Conservation (phyloP, 2,329 filamentous ascomycete species). For the Plenodomus lindquistii region DNA sequence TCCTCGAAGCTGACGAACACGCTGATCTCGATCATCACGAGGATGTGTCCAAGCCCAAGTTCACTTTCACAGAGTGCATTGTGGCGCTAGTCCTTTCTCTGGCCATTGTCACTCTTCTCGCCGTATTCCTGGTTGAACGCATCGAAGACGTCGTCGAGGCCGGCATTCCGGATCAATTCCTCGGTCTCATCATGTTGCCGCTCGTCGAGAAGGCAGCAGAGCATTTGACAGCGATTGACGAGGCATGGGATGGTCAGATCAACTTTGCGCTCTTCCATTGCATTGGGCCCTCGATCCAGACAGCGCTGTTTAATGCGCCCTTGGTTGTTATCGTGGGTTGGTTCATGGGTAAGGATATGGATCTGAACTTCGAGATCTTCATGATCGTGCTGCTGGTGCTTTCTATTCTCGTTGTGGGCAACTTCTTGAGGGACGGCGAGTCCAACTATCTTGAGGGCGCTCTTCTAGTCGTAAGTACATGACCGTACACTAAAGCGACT, state of each 20-base stretch:
- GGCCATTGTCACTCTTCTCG: conserved; percentile 71
- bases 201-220: conserved; percentile 87
- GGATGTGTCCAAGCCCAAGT: conserved; percentile 65
- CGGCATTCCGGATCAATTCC: conserved; percentile 56
- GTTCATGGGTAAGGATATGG: conserved; percentile 71
- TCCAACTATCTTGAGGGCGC: conserved; percentile 88
- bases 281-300: conserved; percentile 85
- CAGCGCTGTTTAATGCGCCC: conserved; percentile 84
- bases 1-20: conserved; percentile 72
- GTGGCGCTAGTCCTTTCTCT: conserved; percentile 68
- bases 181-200: conserved; percentile 76
- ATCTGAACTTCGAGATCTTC: conserved; percentile 85
- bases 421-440: conserved; percentile 85
- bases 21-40: conserved; percentile 66
- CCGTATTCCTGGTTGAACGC: conserved; percentile 73
- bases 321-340: conserved; percentile 83
- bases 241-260: conserved; percentile 81
- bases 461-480: conserved; percentile 63
- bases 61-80: conserved; percentile 74
- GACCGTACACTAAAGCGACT: background rate
- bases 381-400: conserved; percentile 81
- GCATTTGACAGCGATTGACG: conserved; percentile 80
- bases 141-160: conserved; percentile 66
- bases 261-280: conserved; percentile 86
- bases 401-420: conserved; percentile 82